These are phyloP conservation scores for Sporothrix brunneoviolacea DNA, from an alignment of 2,329 filamentous ascomycete species.

Conservation along the genomic window DNA sequence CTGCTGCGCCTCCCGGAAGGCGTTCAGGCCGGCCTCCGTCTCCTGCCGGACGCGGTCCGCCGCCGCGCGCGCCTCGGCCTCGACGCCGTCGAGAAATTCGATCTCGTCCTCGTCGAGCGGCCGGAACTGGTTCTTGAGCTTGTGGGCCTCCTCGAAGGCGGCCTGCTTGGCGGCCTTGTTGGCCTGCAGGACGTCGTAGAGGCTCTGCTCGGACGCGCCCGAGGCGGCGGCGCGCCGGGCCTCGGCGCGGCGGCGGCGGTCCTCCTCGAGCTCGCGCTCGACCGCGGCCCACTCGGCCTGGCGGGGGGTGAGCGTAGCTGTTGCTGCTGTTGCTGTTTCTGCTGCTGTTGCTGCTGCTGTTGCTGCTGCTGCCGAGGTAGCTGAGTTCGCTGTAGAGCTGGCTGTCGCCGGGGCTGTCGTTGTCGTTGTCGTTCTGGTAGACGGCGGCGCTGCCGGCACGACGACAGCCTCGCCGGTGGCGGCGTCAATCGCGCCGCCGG, in stretches of 20 bases:
- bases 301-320: constrained; percentile 1
- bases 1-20: constrained; percentile 40
- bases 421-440: no score
- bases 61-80: constrained; percentile 41
- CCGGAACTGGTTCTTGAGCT: constrained; percentile 69
- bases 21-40: constrained; percentile 49
- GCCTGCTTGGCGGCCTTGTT: constrained; percentile 85
- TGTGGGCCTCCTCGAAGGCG: constrained; percentile 67
- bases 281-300: constrained; percentile 56
- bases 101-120: constrained; percentile 73
- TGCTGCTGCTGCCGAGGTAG: neutral
- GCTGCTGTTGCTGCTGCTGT: neutral
- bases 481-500: constrained; percentile 44
- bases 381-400: no score
- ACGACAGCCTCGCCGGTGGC: constrained; percentile 24
- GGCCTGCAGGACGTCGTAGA: constrained; percentile 71
- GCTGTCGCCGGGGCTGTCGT: no score
- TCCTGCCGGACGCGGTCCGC: constrained; percentile 49
- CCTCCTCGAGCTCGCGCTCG: constrained; percentile 57
- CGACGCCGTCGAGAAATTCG: constrained; percentile 62
- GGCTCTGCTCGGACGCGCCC: constrained; percentile 47
- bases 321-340: neutral
- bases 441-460: no score
- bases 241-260: constrained; percentile 46
- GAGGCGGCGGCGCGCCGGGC: constrained; percentile 35